Base-by-base conservation (phyloP, 768 basidiomycete species). In the Termitomyces sp. region DNA sequence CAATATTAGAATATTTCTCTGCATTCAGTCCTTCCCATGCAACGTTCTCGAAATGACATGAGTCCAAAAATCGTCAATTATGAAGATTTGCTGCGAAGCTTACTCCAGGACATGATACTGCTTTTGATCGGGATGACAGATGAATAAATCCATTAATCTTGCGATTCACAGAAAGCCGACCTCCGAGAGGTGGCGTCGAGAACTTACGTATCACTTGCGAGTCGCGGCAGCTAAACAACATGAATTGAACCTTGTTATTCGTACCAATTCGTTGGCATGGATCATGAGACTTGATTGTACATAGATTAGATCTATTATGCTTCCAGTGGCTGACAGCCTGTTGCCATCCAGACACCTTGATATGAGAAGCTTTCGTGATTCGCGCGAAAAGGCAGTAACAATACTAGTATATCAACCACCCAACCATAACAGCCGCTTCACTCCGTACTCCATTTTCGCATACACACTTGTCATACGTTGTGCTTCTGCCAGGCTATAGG, bases 371-470 rank as follows among this genome's bases (percentile, higher is more conserved):
- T 48, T 18, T 12, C 8, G 32, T 48, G 47, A 53, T n/a, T 26
- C 16, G 18, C n/a, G 36, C 24, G 26, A 6, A 20, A 53, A 28
- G 35, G 35, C 12, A 26, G 28, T 18, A 40, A 35, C 22, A 8
- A 22, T 9, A 24, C 3, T 53, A n/a, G n/a, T n/a, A 20, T 53
- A 20, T 53, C 38, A 91, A 61, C 87, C 81, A 50, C 92, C 90
- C 49, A 96, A 72, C 94, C 94, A 96, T 58, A 96, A 72, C 68
- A 96, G 73, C 62, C 93, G 78, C 78, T 95, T 98, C 52, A 97
- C 79, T 0, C 91, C 92, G 69, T 96, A 93, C 67, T 97, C 94
- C 84, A 96, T 88, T 74, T 94, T 93, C 14, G 93, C 84, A 69
- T 92, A 90, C 63, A 95, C 77, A 60, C 86, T 90, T 3, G 92